Base-by-base conservation (phyloP, 2,329 filamentous ascomycete species). In the Talaromyces sp. region DNA sequence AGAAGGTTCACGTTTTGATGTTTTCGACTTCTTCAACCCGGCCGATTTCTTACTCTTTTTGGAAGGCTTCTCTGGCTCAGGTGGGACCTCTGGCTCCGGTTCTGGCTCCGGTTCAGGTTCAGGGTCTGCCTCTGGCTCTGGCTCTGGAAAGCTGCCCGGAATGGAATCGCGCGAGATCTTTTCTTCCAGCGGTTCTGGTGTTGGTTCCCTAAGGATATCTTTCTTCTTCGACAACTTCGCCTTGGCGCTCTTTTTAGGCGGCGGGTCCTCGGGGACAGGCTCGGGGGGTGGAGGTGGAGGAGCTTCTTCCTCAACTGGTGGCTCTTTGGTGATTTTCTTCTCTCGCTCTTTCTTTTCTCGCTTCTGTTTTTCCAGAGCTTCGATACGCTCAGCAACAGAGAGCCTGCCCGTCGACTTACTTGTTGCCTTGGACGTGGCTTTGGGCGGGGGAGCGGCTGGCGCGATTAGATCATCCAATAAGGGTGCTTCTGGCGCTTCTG, bases 91-190 rank as follows among this genome's bases (percentile, higher is more conserved):
- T 26, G 54, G 31, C 35, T 56, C 54, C 9, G 26, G 54, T 7
- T 56, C 81, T 48, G 83, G 63, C 52, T 80, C 77, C 61, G 59
- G 51, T 17, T 57, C 54, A 8, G 26, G 55, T 27, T 29, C 77
- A 84, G 82, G 64, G 55, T 84, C 73, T 58, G 82, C 26, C 19
- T 56, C 58, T 26, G 54, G 31, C 21, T 56, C 54, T n/a, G 38
- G 54, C 50, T 74, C 72, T 31, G 84, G 83, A 68, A 86, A 86
- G 62, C 81, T 81, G 61, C 84, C 84, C 54, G 83, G 83, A 10
- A 83, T 74, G 43, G 71, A 69, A 58, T 75, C 73, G 59, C 72
- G 72, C 26, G 68, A 68, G 26, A 66, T 32, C 31, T 62, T 50
- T 35, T 62, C 61, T 27, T 59, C 57, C 10, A 58, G 62, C 26